Conservation (phyloP, 2,329 filamentous ascomycete species). For the Clonostachys rosea region DNA sequence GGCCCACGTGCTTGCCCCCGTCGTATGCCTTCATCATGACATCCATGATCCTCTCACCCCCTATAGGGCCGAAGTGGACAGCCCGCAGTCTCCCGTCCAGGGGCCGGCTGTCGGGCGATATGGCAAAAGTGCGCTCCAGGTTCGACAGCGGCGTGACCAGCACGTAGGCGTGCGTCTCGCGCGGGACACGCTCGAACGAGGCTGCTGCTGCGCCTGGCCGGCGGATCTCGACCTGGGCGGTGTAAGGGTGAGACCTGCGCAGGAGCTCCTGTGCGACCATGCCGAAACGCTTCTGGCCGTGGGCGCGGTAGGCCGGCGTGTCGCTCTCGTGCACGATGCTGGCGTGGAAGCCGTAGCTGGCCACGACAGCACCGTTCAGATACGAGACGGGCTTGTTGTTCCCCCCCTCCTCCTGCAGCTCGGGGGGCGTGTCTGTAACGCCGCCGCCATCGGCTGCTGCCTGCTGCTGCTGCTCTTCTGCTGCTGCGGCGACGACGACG, state of each 20-base stretch:
- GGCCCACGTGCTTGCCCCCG: constrained; percentile 48
- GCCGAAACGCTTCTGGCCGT: constrained; percentile 73
- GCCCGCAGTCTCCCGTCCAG: constrained; percentile 68
- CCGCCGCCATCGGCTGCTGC: constrained; percentile 1
- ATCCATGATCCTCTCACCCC: constrained; percentile 64
- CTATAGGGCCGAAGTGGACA: constrained; percentile 68
- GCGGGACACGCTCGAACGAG: constrained; percentile 13
- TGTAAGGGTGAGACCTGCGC: constrained; percentile 45
- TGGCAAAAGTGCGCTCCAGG: constrained; percentile 75
- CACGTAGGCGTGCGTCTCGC: constrained; percentile 66
- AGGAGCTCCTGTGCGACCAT: constrained; percentile 79
- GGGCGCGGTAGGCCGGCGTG: constrained; percentile 72
- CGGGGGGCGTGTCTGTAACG: constrained; percentile 1
- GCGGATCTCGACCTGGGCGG: constrained; percentile 28
- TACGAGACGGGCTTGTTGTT: constrained; percentile 25
- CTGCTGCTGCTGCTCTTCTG: too few relatives aligned
- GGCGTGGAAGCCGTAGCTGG: constrained; percentile 87
- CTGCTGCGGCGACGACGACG: constrained; percentile 31
- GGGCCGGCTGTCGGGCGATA: constrained; percentile 68
- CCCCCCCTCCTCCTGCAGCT: constrained; percentile 11
- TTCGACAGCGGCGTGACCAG: constrained; percentile 74
- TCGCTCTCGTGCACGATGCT: constrained; percentile 88
- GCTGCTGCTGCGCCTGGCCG: constrained; percentile 6
- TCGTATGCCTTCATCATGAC: constrained; percentile 67
- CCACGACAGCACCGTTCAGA: constrained; percentile 75